phyloP scores from a whole-genome alignment of 75 land plant species.

The Azolla pinnata region DNA sequence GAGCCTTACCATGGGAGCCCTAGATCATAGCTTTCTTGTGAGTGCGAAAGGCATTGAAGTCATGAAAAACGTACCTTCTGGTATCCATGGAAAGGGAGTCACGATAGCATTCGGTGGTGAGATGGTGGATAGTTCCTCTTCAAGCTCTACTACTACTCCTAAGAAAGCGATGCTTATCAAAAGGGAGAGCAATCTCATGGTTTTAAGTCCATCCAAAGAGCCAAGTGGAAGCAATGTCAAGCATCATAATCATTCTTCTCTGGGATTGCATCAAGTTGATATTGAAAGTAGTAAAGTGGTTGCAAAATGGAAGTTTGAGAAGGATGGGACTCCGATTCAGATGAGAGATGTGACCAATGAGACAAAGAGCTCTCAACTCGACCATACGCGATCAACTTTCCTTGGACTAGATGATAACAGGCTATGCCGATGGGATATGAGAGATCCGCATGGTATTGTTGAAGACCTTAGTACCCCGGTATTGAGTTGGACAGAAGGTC shows the following conservation, averaged over 20 bases:
- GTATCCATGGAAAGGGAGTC: slow-evolving; percentile 81
- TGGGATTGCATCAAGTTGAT: slow-evolving; percentile 78
- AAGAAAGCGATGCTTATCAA: slow-evolving; percentile 87
- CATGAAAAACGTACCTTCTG: slow-evolving; percentile 45
- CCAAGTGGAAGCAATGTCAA: no score
- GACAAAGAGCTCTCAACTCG: slow-evolving; percentile 72
- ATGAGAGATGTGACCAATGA: slow-evolving; percentile 92
- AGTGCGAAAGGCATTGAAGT: slow-evolving; percentile 20
- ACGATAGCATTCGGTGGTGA: slow-evolving; percentile 33
- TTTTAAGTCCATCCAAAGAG: slow-evolving; percentile 67
- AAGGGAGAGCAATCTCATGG: slow-evolving; percentile 82
- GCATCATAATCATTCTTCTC: slow-evolving; percentile 30
- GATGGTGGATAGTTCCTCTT: neutral
- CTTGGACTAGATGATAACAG: slow-evolving; percentile 89
- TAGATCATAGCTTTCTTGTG: slow-evolving; percentile 25
- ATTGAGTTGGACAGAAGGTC: slow-evolving; percentile 88
- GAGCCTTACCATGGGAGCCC: slow-evolving; percentile 28
- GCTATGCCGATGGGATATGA: slow-evolving; percentile 97
- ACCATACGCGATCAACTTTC: slow-evolving; percentile 73
- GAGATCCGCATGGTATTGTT: slow-evolving; percentile 70
- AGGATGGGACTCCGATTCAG: slow-evolving; percentile 80
- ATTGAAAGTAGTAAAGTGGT: slow-evolving; percentile 78
- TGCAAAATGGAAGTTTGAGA: slow-evolving; percentile 94
- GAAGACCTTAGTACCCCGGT: slow-evolving; percentile 67
- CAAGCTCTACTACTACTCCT: slow-evolving; percentile 40